A percentile compares a stretch with the other conserved stretches of the same genome.
Evolutionary conservation across 2,329 filamentous ascomycete species (phyloP).

Genomic region (Cladophialophora yegresii): DNA sequence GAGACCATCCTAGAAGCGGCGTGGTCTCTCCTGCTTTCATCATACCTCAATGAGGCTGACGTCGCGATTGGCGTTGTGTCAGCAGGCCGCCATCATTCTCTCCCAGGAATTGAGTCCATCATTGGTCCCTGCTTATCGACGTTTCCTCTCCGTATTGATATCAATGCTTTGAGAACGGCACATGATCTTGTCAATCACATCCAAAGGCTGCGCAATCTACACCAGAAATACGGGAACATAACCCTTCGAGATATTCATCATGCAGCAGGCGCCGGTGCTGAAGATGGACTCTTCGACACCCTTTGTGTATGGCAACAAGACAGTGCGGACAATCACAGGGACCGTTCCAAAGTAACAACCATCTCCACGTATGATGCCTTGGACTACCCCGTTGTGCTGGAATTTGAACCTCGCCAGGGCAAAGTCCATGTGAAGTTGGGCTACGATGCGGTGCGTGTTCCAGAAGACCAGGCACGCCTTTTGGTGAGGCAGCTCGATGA

Average conservation of each 20-base stretch:
- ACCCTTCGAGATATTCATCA: slow-evolving; percentile 71
- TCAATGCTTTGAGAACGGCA: slow-evolving; percentile 55
- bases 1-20: slow-evolving; percentile 78
- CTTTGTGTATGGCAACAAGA: slow-evolving; percentile 86
- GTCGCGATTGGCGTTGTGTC: slow-evolving; percentile 76
- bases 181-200: slow-evolving; percentile 64
- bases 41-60: slow-evolving; percentile 66
- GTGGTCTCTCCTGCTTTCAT: slow-evolving; percentile 64
- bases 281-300: slow-evolving; percentile 69
- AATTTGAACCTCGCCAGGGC: slow-evolving; percentile 65
- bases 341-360: slow-evolving; percentile 54
- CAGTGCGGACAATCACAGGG: slow-evolving; percentile 45
- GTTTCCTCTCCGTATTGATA: slow-evolving; percentile 68
- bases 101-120: slow-evolving; percentile 69
- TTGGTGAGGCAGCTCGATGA: slow-evolving; percentile 64
- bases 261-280: slow-evolving; percentile 56
- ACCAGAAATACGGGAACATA: slow-evolving; percentile 64
- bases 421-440: slow-evolving; percentile 56
- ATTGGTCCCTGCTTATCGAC: slow-evolving; percentile 79
- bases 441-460: slow-evolving; percentile 58
- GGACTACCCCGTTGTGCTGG: slow-evolving; percentile 74
- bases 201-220: slow-evolving; percentile 65
- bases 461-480: slow-evolving; percentile 56
- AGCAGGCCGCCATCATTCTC: slow-evolving; percentile 74
- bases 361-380: slow-evolving; percentile 67